Evolutionary conservation across 2,329 filamentous ascomycete species (phyloP).

Genomic region (Apiospora pterosperma): DNA sequence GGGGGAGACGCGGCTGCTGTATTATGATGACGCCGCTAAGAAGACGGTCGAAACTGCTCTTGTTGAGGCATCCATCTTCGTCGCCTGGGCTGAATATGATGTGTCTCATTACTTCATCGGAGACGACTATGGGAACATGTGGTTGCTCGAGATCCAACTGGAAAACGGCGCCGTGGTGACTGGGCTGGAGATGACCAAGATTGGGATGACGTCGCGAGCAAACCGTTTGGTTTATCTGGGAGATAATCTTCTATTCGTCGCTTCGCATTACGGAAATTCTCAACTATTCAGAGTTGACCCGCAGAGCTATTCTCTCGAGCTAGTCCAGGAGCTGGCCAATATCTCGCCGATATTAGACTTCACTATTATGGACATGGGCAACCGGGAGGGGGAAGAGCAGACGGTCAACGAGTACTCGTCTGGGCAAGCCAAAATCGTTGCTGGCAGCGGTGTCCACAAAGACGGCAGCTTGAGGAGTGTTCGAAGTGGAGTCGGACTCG

Average conservation of each 20-base stretch:
- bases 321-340: constrained; percentile 76
- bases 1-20: constrained; percentile 78
- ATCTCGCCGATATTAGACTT: constrained; percentile 93
- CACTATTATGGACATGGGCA: constrained; percentile 93
- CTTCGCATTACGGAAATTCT: constrained; percentile 89
- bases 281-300: constrained; percentile 60
- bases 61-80: constrained; percentile 76
- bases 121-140: constrained; percentile 85
- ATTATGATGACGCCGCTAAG: constrained; percentile 76
- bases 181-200: constrained; percentile 65
- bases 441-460: constrained; percentile 84
- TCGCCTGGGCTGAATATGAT: constrained; percentile 87
- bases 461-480: constrained; percentile 89
- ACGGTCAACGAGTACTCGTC: constrained; percentile 86
- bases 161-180: constrained; percentile 60
- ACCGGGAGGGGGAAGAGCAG: constrained; percentile 71
- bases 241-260: constrained; percentile 73
- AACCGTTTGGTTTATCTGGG: constrained; percentile 76
- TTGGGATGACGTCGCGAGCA: constrained; percentile 69
- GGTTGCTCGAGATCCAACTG: constrained; percentile 76
- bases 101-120: constrained; percentile 80
- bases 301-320: constrained; percentile 43
- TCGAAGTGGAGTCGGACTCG: constrained; percentile 87
- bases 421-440: constrained; percentile 89
- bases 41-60: constrained; percentile 63